A percentile compares a stretch with the other conserved stretches of the same genome.
These are phyloP conservation scores for Oxytropis ochrocephala DNA, from an alignment of 306 rosid genomes.

Conservation along the genomic window DNA sequence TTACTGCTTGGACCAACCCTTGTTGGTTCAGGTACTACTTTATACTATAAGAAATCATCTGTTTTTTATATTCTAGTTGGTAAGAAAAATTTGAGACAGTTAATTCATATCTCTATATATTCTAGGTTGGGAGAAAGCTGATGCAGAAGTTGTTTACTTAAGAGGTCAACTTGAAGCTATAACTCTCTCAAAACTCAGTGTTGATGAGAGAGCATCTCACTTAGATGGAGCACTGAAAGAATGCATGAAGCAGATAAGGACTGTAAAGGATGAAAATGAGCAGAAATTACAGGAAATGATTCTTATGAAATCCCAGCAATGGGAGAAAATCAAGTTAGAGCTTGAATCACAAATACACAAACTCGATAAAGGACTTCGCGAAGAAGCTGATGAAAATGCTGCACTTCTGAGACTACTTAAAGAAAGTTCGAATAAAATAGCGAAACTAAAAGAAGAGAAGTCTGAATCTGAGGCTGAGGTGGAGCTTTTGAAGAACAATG, in stretches of 20 bases:
- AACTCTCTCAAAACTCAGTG: conserved; percentile 63
- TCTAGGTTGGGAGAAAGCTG: conserved; percentile 97
- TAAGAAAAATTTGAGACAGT: background rate
- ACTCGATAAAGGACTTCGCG: conserved; percentile 61
- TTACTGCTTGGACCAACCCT: no score
- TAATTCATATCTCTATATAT: conserved; percentile 4
- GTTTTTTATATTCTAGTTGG: background rate
- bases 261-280: conserved; percentile 73
- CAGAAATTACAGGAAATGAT: conserved; percentile 69
- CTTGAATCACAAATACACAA: conserved; percentile 57
- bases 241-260: conserved; percentile 77
- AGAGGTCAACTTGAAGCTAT: conserved; percentile 66
- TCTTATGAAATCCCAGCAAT: conserved; percentile 55
- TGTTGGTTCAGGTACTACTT: conserved; percentile 64
- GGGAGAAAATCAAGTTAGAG: conserved; percentile 71
- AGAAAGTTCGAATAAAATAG: conserved; percentile 64
- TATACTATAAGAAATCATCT: background rate
- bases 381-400: conserved; percentile 56
- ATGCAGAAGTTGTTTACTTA: conserved; percentile 75
- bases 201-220: conserved; percentile 71
- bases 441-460: conserved; percentile 67
- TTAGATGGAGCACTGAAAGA: conserved; percentile 89
- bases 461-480: conserved; percentile 70
- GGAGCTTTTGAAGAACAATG: conserved; percentile 51
- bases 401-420: conserved; percentile 67